Percentiles rank a stretch among this genome's conserved stretches.
phyloP scores from a whole-genome alignment of 768 basidiomycete genomes.

The Suillus clintonianus region DNA sequence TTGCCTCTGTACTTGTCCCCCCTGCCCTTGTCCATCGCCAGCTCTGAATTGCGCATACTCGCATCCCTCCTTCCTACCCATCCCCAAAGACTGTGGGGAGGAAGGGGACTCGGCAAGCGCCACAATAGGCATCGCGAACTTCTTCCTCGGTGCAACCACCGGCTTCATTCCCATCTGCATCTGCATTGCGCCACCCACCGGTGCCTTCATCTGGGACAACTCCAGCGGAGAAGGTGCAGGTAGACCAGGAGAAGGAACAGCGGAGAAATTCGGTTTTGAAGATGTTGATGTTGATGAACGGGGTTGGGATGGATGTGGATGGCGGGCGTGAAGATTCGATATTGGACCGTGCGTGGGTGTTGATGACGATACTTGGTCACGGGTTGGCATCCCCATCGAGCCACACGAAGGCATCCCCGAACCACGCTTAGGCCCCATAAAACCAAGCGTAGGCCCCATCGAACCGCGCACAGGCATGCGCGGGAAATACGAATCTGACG shows the following conservation, averaged over 20 bases:
- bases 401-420: neutral
- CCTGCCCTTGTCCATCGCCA: neutral
- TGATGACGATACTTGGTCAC: too few relatives aligned
- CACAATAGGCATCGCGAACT: neutral
- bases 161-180: neutral
- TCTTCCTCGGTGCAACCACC: neutral
- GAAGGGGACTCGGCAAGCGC: neutral
- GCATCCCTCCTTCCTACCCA: neutral
- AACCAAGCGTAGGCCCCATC: neutral
- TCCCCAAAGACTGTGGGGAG: neutral
- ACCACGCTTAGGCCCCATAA: too few relatives aligned
- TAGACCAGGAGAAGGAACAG: neutral
- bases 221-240: neutral
- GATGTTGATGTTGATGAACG: too few relatives aligned
- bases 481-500: conserved; percentile 7
- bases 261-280: neutral
- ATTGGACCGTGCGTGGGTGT: conserved; percentile 1
- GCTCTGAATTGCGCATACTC: neutral
- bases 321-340: conserved; percentile 7
- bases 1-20: neutral
- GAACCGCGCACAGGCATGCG: neutral
- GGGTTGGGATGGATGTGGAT: neutral
- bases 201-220: neutral
- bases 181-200: neutral
- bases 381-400: neutral